Evolutionary conservation across 2,329 filamentous ascomycete genomes (phyloP).

Genomic region (Aspergillus fijiensis): DNA sequence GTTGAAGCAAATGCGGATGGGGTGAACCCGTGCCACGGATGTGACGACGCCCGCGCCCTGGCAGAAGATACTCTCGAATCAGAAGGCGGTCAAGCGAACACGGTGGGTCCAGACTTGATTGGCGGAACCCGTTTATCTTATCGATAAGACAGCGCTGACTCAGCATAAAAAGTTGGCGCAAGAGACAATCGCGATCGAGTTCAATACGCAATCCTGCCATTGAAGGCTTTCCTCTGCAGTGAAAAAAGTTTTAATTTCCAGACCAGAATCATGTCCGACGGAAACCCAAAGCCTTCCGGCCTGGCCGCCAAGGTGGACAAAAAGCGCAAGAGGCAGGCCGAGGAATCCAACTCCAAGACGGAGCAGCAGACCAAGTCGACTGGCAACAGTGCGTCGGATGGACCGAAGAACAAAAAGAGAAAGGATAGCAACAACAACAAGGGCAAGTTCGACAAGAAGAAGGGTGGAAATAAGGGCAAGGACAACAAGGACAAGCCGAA

Average conservation of each 20-base stretch:
- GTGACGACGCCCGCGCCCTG: not conserved
- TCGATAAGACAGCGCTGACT: slow-evolving; percentile 20
- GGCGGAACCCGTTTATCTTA: slow-evolving; percentile 10
- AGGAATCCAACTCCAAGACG: slow-evolving; percentile 32
- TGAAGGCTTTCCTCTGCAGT: not conserved
- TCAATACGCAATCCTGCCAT: not conserved
- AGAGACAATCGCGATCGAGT: slow-evolving; percentile 1
- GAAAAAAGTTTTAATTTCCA: not conserved
- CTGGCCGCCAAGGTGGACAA: slow-evolving; percentile 39
- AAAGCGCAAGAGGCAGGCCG: slow-evolving; percentile 43
- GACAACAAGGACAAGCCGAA: slow-evolving; percentile 19
- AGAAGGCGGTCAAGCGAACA: not conserved
- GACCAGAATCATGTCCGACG: slow-evolving; percentile 18
- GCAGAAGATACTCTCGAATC: not conserved
- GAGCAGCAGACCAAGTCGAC: slow-evolving; percentile 23
- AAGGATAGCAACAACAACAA: slow-evolving; percentile 22
- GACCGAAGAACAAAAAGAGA: slow-evolving; percentile 34
- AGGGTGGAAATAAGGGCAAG: slow-evolving; percentile 17
- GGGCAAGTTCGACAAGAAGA: not conserved
- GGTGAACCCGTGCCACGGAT: not conserved
- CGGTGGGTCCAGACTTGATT: slow-evolving; percentile 4
- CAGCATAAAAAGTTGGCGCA: slow-evolving; percentile 19
- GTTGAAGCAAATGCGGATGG: slow-evolving; percentile 3
- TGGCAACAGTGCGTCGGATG: slow-evolving; percentile 23
- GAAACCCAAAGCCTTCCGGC: slow-evolving; percentile 21